phyloP scores from a whole-genome alignment of 2,329 filamentous ascomycete species.

The Claviceps pazoutovae region DNA sequence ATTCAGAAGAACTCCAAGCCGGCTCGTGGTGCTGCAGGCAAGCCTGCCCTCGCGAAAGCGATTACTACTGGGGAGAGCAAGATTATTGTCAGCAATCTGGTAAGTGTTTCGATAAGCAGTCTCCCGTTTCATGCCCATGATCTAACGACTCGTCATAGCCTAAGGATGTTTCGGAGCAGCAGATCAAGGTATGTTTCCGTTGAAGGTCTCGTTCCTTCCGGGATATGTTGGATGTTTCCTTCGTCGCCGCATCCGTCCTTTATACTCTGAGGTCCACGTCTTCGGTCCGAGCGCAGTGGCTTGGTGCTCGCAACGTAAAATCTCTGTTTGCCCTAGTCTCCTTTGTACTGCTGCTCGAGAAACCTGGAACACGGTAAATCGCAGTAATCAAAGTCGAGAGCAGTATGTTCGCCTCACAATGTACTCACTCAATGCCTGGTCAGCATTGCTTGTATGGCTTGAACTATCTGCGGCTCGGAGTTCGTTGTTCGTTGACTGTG shows the following conservation, averaged over 20 bases:
- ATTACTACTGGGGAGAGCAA: constrained; percentile 65
- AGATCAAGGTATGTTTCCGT: constrained; percentile 99
- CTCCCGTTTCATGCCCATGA: neutral
- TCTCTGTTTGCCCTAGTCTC: constrained; percentile 14
- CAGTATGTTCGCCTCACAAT: constrained; percentile 34
- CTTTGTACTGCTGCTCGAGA: constrained; percentile 13
- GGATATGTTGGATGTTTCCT: constrained; percentile 53
- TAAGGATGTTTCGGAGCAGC: constrained; percentile 86
- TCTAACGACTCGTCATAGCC: constrained; percentile 40
- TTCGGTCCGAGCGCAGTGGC: constrained; percentile 5
- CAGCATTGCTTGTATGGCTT: constrained; percentile 27
- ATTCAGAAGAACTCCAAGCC: constrained; percentile 64
- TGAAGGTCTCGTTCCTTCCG: constrained; percentile 54
- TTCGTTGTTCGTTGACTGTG: constrained; percentile 3
- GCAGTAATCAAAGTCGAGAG: constrained; percentile 43
- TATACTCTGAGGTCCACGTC: constrained; percentile 11
- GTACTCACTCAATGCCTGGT: constrained; percentile 34
- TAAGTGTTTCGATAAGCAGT: constrained; percentile 33
- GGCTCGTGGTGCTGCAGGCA: constrained; percentile 43
- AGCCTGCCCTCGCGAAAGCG: constrained; percentile 51
- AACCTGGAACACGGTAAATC: constrained; percentile 18
- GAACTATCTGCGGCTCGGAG: constrained; percentile 12
- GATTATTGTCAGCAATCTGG: constrained; percentile 96
- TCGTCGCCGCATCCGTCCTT: constrained; percentile 24
- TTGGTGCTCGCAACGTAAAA: constrained; percentile 1